Evolutionary conservation across 306 rosid species (phyloP), one percentile per base, ranked within the genome.

Genomic region (Malus sylvestris): DNA sequence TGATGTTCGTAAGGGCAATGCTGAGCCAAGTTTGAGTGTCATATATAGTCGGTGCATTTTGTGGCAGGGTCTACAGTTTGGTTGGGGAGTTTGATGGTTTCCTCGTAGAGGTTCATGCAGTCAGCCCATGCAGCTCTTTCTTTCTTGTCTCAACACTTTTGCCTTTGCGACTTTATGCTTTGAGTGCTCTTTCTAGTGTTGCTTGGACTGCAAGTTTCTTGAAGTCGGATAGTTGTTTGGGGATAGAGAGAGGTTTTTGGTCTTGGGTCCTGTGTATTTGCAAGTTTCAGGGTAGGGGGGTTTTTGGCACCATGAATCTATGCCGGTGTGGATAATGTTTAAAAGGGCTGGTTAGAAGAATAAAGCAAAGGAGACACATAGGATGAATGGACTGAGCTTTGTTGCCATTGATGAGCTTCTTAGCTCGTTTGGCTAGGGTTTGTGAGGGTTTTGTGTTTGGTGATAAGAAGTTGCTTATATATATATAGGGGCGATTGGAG

Each of bases 1-100:
- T 91, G 9, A 87, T 80, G 86, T 84, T 82, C 14, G 89, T 86
- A 1, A 88, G 68, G 32, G 88, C 81, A 1, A 86, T 51, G 76
- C 88, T 88, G 20, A 88, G 87, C 93, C 90, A 88, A 19, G 93
- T 86, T 35, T 86, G 90, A 27, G 76, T 62, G 49, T 89, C 91
- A 33, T 33, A 1, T 33, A 18, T 76, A 68, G 14, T 53, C 74
- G 20, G 85, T 80, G 73, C 71, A 55, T 1, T 76, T 80, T 4
- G 64, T 20, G 58, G 82, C 13, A 3, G 88, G 69, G 67, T 82
- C 76, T 2, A 82, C 66, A 23, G 91, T 86, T 45, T 86, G 65
- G 88, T 87, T 85, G 77, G 87, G 91, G 20, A 81, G 74, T 33
- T 57, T 3, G 67, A 86, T 83, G 87, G 83, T 76, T 69, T 85